These are phyloP conservation scores for Starmerella etchellsii DNA, from an alignment of 805 yeast genomes.

Conservation along the genomic window DNA sequence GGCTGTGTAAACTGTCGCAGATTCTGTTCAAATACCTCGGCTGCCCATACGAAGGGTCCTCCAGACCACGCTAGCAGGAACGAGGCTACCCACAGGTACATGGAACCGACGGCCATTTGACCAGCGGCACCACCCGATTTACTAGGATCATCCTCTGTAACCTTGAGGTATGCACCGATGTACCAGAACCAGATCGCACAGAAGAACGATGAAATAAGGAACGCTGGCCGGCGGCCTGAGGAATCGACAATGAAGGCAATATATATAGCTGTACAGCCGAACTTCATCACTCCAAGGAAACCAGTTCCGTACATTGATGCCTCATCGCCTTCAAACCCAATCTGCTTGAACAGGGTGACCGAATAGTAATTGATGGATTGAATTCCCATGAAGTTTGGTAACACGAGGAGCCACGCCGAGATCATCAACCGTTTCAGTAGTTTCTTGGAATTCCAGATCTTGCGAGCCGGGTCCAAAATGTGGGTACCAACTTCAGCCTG, in stretches of 20 bases:
- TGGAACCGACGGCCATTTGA: conserved; percentile 5
- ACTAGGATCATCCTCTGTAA: conserved; percentile 1
- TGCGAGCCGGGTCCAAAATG: conserved; percentile 5
- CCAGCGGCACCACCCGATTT: conserved; percentile 4
- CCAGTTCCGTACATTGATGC: conserved; percentile 11
- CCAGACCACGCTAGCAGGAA: conserved; percentile 10
- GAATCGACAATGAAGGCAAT: conserved; percentile 8
- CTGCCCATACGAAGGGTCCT: conserved; percentile 12
- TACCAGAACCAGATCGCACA: conserved; percentile 11
- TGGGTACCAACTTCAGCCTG: conserved; percentile 4
- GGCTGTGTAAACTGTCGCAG: conserved; percentile 9
- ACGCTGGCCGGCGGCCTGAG: conserved; percentile 6
- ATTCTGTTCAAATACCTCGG: conserved; percentile 9
- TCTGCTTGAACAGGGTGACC: conserved; percentile 7
- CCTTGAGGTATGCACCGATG: conserved; percentile 9
- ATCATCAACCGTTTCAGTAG: conserved; percentile 5
- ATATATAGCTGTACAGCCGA: conserved; percentile 6
- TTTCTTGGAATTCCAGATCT: conserved; percentile 1
- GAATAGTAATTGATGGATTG: conserved; percentile 11
- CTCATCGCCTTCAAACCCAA: conserved; percentile 8
- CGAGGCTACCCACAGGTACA: conserved; percentile 11
- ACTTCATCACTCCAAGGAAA: conserved; percentile 9
- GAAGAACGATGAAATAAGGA: conserved; percentile 6
- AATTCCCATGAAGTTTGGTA: conserved; percentile 13
- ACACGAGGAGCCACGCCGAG: conserved; percentile 4